phyloP scores from a whole-genome alignment of 2,329 filamentous ascomycete species.

The Pseudopyrenochaeta lycopersici region DNA sequence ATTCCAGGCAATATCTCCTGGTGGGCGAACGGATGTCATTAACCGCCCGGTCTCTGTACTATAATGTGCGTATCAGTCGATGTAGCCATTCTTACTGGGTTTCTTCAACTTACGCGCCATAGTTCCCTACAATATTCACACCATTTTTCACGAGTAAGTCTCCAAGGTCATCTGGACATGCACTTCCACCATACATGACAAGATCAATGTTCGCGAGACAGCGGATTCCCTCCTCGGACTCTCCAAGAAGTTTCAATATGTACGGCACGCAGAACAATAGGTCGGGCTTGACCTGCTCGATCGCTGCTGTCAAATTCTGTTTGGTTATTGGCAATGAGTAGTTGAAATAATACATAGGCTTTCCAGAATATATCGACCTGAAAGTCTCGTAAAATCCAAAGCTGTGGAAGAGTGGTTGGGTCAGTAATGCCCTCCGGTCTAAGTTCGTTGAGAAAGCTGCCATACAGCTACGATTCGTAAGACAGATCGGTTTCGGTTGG shows the following conservation, averaged over 20 bases:
- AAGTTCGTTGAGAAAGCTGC: conserved; percentile 26
- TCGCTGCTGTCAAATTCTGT: conserved; percentile 22
- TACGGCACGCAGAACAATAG: conserved; percentile 71
- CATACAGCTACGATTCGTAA: conserved; percentile 58
- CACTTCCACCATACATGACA: conserved; percentile 66
- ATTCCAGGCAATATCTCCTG: conserved; percentile 67
- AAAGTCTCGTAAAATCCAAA: conserved; percentile 35
- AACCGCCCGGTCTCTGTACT: conserved; percentile 69
- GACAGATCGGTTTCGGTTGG: conserved; percentile 69
- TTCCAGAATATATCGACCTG: conserved; percentile 32
- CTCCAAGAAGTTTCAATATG: conserved; percentile 69
- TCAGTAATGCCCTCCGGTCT: conserved; percentile 31
- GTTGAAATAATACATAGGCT: conserved; percentile 35
- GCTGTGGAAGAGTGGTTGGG: conserved; percentile 36
- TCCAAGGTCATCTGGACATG: conserved; percentile 68
- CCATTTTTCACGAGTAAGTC: conserved; percentile 62
- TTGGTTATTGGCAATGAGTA: conserved; percentile 29
- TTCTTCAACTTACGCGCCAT: conserved; percentile 60
- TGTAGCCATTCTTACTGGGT: not conserved
- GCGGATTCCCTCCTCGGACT: conserved; percentile 63
- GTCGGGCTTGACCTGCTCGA: conserved; percentile 51
- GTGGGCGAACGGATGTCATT: conserved; percentile 66
- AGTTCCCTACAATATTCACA: conserved; percentile 65
- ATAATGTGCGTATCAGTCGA: not conserved
- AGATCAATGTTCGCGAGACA: conserved; percentile 58